Evolutionary conservation across 352 stramenopile genomes (phyloP).

Genomic region (Pythium brassicae): DNA sequence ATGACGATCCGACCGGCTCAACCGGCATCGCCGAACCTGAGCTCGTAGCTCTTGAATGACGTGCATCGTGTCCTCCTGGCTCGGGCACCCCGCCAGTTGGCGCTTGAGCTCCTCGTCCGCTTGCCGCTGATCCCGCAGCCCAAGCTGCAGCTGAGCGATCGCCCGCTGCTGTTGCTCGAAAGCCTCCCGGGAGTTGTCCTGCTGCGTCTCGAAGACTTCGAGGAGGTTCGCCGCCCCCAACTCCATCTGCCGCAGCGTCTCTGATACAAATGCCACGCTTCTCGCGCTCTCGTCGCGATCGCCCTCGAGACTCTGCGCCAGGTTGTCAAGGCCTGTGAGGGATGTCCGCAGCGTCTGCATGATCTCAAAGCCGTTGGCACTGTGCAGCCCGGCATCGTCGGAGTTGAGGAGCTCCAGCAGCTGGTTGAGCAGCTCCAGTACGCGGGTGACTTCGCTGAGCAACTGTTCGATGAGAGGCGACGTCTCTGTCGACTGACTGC

Average conservation of each 20-base stretch:
- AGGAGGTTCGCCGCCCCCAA: constrained; percentile 52
- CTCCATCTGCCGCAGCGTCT: constrained; percentile 58
- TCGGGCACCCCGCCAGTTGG: constrained; percentile 45
- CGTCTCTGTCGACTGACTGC: neutral
- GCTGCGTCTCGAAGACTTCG: constrained; percentile 48
- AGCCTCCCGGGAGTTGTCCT: constrained; percentile 37
- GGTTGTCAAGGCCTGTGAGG: constrained; percentile 33
- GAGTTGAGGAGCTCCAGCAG: constrained; percentile 14
- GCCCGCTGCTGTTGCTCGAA: constrained; percentile 34
- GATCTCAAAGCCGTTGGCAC: constrained; percentile 9
- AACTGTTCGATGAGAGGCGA: constrained; percentile 24
- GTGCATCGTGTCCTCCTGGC: constrained; percentile 56
- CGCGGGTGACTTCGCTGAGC: constrained; percentile 23
- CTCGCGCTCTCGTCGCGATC: constrained; percentile 15
- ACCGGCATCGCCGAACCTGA: constrained; percentile 25
- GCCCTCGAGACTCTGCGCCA: constrained; percentile 17
- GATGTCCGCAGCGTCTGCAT: constrained; percentile 45
- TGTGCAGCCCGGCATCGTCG: constrained; percentile 13
- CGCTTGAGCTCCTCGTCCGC: constrained; percentile 36
- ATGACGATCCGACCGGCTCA: neutral
- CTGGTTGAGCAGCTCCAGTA: constrained; percentile 27
- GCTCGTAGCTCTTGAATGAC: constrained; percentile 49
- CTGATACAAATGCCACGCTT: constrained; percentile 24
- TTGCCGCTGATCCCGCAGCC: constrained; percentile 38
- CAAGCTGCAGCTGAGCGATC: constrained; percentile 37